These are phyloP conservation scores for Lyophyllum shimeji DNA, from an alignment of 768 basidiomycete genomes.

Conservation along the genomic window DNA sequence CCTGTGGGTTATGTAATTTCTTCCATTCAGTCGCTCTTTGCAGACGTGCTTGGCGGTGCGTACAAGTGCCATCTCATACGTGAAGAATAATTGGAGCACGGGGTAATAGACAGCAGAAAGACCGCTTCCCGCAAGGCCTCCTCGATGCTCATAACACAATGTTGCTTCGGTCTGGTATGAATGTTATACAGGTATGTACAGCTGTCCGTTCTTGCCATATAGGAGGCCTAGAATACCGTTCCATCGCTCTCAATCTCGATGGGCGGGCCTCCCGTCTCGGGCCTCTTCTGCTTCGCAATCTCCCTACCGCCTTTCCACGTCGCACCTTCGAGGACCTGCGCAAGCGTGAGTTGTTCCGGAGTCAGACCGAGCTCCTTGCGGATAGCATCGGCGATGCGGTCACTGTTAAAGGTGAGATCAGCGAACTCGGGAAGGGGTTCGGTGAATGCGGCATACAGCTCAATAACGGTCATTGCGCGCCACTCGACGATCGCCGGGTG, in stretches of 20 bases:
- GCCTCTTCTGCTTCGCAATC: slow-evolving; percentile 79
- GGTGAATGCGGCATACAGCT: slow-evolving; percentile 57
- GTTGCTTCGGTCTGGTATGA: background rate
- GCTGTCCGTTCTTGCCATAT: background rate
- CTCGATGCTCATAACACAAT: too few relatives aligned
- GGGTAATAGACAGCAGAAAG: too few relatives aligned
- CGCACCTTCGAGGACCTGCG: slow-evolving; percentile 90
- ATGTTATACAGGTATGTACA: background rate
- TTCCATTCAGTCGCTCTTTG: too few relatives aligned
- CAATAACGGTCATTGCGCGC: slow-evolving; percentile 94
- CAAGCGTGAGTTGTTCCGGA: slow-evolving; percentile 59
- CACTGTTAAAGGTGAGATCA: slow-evolving; percentile 43
- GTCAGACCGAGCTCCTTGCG: slow-evolving; percentile 55
- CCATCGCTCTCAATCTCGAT: slow-evolving; percentile 87
- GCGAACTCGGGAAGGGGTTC: background rate
- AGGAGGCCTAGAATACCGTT: slow-evolving; percentile 61
- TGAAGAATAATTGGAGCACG: too few relatives aligned
- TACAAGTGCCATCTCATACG: too few relatives aligned
- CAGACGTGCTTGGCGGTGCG: too few relatives aligned
- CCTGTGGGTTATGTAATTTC: too few relatives aligned
- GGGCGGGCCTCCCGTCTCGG: slow-evolving; percentile 75
- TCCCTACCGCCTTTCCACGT: slow-evolving; percentile 98
- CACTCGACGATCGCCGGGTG: slow-evolving; percentile 95
- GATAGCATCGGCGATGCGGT: slow-evolving; percentile 74
- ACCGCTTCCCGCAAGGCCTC: too few relatives aligned